Percentiles rank a stretch among this genome's conserved stretches.
Conservation (phyloP, 2,329 filamentous ascomycete species). For the Cordyceps pruinosa region DNA sequence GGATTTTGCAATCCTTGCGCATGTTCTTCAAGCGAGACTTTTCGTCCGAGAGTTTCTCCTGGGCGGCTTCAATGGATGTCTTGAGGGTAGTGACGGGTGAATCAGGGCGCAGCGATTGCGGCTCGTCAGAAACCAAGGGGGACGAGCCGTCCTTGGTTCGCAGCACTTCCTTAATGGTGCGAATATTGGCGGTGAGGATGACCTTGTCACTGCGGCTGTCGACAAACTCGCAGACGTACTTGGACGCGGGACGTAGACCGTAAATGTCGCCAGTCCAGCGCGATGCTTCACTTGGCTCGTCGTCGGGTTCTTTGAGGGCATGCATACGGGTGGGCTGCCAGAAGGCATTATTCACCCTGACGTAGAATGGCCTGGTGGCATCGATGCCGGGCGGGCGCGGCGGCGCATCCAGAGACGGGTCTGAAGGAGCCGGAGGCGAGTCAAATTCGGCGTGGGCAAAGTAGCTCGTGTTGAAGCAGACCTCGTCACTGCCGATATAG, state of each 20-base stretch:
- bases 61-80: conserved; percentile 66
- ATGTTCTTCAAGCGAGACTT: conserved; percentile 61
- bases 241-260: conserved; percentile 62
- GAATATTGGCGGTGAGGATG: conserved; percentile 65
- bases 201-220: conserved; percentile 58
- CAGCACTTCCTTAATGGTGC: conserved; percentile 48
- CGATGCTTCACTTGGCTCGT: conserved; percentile 33
- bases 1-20: conserved; percentile 68
- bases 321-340: conserved; percentile 74
- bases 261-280: conserved; percentile 68
- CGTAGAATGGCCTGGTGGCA: conserved; percentile 67
- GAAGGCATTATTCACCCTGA: conserved; percentile 68
- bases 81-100: conserved; percentile 71
- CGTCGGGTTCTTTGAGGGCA: conserved; percentile 32
- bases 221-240: conserved; percentile 73
- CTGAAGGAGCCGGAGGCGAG: conserved; percentile 14
- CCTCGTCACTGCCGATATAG: conserved; percentile 70
- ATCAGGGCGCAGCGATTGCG: conserved; percentile 61
- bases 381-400: conserved; percentile 48
- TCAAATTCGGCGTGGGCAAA: conserved; percentile 43
- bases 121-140: conserved; percentile 33
- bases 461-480: conserved; percentile 67
- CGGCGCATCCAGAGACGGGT: neutral
- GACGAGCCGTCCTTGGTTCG: conserved; percentile 25
- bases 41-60: conserved; percentile 63